Base-by-base conservation (phyloP, 2,329 filamentous ascomycete genomes). In the Beauveria rudraprayagi region DNA sequence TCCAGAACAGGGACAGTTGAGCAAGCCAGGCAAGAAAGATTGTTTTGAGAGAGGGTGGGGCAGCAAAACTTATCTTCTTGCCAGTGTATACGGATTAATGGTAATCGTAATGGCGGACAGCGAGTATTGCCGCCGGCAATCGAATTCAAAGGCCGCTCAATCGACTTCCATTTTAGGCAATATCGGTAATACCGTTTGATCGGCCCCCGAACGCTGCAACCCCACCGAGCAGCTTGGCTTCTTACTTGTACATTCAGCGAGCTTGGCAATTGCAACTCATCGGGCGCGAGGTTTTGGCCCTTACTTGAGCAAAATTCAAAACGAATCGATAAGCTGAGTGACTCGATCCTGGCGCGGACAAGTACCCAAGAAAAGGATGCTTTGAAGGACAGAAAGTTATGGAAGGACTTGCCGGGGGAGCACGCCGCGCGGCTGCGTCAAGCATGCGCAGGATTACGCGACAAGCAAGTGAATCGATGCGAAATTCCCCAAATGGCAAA, bases 131-230 rank as follows among this genome's bases (percentile, higher is more conserved):
- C 19, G 37, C 11, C 34, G 51, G 51, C 19, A 41, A 40, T 28
- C 22, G 30, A 53, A 26, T 34, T 53, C 51, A 53, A 44, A 26
- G 30, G 19, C 51, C 7, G 9, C 17, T 41, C 3, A 17, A 41
- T 54, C 34, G 5, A 56, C 30, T 57, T 50, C 55, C 55, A 6
- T 50, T 50, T 57, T 57, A 57, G 55, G 44, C 19, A 57, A 57
- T 57, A 5, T 50, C 43, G 54, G 43, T 30, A 56, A 26, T 11
- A 44, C 19, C 19, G 24, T 44, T 48, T 28, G 28, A 56, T 56
- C 54, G 28, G 26, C 43, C 43, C 43, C 54, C n/a, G 48, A 19
- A 57, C 7, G 30, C 22, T 48, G 43, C 44, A 19, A 24, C 52
- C 17, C 54, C 54, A 48, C 43, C 10, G 30, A 34, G 30, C 30